These are phyloP conservation scores for Colletotrichum shisoi DNA, from an alignment of 2,329 filamentous ascomycete genomes.

Conservation along the genomic window DNA sequence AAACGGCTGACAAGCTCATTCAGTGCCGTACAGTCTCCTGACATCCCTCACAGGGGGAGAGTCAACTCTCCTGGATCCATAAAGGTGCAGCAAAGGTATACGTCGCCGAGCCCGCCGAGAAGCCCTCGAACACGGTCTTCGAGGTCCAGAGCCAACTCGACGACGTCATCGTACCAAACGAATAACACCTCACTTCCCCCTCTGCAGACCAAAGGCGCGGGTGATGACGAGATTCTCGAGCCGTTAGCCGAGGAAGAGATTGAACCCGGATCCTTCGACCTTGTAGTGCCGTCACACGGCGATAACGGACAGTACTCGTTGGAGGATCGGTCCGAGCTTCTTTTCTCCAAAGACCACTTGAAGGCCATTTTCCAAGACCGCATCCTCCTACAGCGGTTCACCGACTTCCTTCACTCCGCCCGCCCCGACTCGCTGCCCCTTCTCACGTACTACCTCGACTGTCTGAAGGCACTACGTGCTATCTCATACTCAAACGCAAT, in stretches of 20 bases:
- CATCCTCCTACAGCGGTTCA: slow-evolving; percentile 69
- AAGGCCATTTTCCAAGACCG: slow-evolving; percentile 71
- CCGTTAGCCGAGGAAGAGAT: slow-evolving; percentile 50
- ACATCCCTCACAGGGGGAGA: slow-evolving; percentile 19
- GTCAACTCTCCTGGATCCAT: slow-evolving; percentile 37
- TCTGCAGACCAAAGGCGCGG: slow-evolving; percentile 41
- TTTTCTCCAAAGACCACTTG: slow-evolving; percentile 73
- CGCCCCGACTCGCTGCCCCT: slow-evolving; percentile 70
- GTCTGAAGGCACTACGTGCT: slow-evolving; percentile 73
- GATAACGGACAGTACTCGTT: slow-evolving; percentile 56
- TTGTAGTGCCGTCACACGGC: slow-evolving; percentile 43
- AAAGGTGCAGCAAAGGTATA: slow-evolving; percentile 38
- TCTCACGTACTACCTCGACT: slow-evolving; percentile 75
- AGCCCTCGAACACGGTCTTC: slow-evolving; percentile 45
- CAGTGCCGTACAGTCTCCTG: slow-evolving; percentile 17
- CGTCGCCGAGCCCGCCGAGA: slow-evolving; percentile 43
- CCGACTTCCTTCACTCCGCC: slow-evolving; percentile 67
- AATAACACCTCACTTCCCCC: slow-evolving; percentile 40
- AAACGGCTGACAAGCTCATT: background rate
- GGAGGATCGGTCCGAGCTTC: slow-evolving; percentile 69
- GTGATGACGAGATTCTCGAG: slow-evolving; percentile 47
- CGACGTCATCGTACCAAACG: slow-evolving; percentile 45
- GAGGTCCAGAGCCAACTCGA: slow-evolving; percentile 44
- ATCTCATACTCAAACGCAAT: slow-evolving; percentile 76
- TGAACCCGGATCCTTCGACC: slow-evolving; percentile 51